Percentiles rank a stretch among this genome's conserved stretches.
Evolutionary conservation across 2,329 filamentous ascomycete species (phyloP).

Genomic region (Diaporthe ilicicola): DNA sequence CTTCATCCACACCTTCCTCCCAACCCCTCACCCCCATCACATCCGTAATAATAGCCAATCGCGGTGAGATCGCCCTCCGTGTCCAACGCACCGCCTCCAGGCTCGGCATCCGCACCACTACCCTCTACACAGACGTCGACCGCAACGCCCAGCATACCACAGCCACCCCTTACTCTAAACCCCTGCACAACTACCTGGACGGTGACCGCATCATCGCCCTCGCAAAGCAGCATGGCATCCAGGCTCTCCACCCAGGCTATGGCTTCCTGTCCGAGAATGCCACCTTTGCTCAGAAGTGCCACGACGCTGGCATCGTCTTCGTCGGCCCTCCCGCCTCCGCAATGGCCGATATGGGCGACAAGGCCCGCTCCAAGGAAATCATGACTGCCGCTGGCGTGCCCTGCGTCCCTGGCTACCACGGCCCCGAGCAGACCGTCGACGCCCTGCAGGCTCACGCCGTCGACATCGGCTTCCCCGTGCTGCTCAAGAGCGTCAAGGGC

Average conservation of each 20-base stretch:
- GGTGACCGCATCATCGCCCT: constrained; percentile 90
- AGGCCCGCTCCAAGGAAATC: constrained; percentile 92
- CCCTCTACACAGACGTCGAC: constrained; percentile 94
- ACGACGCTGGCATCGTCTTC: constrained; percentile 89
- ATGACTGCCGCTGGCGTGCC: constrained; percentile 96
- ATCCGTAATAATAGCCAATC: constrained; percentile 94
- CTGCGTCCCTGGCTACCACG: constrained; percentile 96
- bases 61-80: constrained; percentile 94
- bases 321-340: constrained; percentile 89
- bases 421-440: constrained; percentile 76
- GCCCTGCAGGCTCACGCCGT: constrained; percentile 73
- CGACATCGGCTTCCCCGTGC: constrained; percentile 73
- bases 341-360: constrained; percentile 91
- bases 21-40: constrained; percentile 62
- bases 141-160: constrained; percentile 87
- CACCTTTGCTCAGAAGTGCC: constrained; percentile 86
- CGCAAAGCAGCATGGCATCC: constrained; percentile 85
- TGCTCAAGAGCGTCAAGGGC: constrained; percentile 82
- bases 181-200: constrained; percentile 90
- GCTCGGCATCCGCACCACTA: constrained; percentile 92
- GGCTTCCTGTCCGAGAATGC: constrained; percentile 96
- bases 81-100: constrained; percentile 88
- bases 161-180: constrained; percentile 83
- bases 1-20: constrained; percentile 44
- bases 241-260: constrained; percentile 95